phyloP scores from a whole-genome alignment of 129 eudicot genomes.

The Ambrosia trifida region DNA sequence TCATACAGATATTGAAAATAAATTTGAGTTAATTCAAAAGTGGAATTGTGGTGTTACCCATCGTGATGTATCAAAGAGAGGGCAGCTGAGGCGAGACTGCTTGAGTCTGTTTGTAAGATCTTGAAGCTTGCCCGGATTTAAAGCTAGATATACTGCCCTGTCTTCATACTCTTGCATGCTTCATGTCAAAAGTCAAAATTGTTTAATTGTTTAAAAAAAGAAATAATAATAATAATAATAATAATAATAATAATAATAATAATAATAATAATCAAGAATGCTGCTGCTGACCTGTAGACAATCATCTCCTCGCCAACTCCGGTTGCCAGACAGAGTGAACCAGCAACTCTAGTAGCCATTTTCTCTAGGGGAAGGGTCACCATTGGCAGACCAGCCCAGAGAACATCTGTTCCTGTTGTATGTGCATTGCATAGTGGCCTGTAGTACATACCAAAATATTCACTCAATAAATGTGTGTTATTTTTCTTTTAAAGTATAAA shows the following conservation, averaged over 20 bases:
- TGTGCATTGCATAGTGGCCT: constrained; percentile 98
- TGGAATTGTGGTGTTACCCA: constrained; percentile 60
- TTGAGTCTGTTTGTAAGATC: constrained; percentile 75
- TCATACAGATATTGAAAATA: not conserved
- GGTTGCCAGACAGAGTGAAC: constrained; percentile 90
- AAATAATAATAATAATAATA: no score
- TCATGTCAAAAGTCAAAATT: not conserved
- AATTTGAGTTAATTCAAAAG: not conserved
- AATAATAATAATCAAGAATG: no score
- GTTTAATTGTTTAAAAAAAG: not conserved
- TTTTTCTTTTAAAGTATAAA: no score
- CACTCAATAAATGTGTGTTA: no score
- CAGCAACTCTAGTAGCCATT: constrained; percentile 99
- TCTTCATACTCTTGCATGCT: constrained; percentile 95
- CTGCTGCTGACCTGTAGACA: constrained; percentile 49
- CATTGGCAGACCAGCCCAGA: constrained; percentile 99
- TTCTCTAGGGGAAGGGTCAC: constrained; percentile 97
- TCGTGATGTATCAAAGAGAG: constrained; percentile 83
- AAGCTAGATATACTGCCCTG: constrained; percentile 79
- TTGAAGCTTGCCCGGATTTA: constrained; percentile 68
- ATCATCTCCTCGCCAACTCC: constrained; percentile 85
- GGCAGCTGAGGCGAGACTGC: constrained; percentile 74
- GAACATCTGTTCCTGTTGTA: constrained; percentile 97
- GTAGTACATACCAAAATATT: no score
- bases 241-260: no score